Base-by-base conservation (phyloP, 1,139 yeast genomes). In the Pichia norvegensis region DNA sequence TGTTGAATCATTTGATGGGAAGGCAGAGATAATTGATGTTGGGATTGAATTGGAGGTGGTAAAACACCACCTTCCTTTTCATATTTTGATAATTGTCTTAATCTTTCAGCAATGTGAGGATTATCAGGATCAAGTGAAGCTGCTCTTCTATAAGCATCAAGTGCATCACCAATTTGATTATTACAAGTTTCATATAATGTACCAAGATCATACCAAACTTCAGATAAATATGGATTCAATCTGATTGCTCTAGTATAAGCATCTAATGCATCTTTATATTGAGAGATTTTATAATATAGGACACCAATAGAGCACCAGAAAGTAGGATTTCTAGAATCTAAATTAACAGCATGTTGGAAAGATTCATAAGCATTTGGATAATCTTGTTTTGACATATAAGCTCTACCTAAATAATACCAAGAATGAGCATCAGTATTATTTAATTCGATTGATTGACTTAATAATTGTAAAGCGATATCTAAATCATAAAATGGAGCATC, bases 251-350 rank as follows among this genome's bases (percentile, higher is more conserved):
- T 74, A 8, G 97, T 88, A 67, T 92, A 92, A 16, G 98, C 98
- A 64, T 92, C 98, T 54, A 92, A 73, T 5, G 98, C 98, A 63
- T 92, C 98, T 48, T 96, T 77, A 68, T 86, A 92, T 67, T 92
- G 98, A 47, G 94, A 81, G 51, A 92, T 90, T 67, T 92, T 97
- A 66, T 90, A 92, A 68, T 92, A 92, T 51, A 92, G 73, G 11
- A 92, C 97, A 63, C 98, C 98, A 61, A 92, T 92, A 29, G 96
- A 87, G 65, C 98, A 92, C 98, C 98, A 92, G 69, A 92, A 92
- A 2, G 97, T 92, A 47, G 98, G 97, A 64, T 92, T 92, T 62
- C 97, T 76, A 29, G 95, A 84, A 64, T 92, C 98, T 51, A 97
- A 78, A 65, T 92, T 92, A 46, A 92, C 98, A 8, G 98, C 98